A percentile compares a stretch with the other conserved stretches of the same genome.
Evolutionary conservation across 495 filamentous ascomycete genomes (phyloP).

Genomic region (Penicillium paradoxum): DNA sequence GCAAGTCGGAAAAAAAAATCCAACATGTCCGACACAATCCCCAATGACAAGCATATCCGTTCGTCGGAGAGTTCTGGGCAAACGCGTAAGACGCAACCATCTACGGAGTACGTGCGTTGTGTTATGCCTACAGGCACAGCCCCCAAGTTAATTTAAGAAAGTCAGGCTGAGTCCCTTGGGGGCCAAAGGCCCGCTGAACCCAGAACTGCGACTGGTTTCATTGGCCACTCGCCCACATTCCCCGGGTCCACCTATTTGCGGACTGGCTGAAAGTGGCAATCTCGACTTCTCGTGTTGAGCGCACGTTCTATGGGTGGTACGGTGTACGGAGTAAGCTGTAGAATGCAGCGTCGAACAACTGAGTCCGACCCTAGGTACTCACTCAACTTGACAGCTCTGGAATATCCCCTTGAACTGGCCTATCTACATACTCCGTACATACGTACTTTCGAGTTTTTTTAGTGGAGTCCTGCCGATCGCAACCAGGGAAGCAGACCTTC

Average conservation of each 20-base stretch:
- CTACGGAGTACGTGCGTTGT: no score
- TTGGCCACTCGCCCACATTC: neutral
- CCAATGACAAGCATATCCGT: no score
- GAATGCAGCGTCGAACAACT: no score
- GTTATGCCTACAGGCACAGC: neutral
- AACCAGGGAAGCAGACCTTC: neutral
- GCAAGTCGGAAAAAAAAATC: neutral
- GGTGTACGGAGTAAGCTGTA: no score
- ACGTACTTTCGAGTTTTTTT: neutral
- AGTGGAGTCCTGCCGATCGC: neutral
- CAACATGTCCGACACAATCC: no score
- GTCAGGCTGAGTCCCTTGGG: neutral
- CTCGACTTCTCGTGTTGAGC: neutral
- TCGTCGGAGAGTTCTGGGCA: neutral
- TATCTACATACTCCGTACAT: no score
- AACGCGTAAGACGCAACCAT: slow-evolving; percentile 2
- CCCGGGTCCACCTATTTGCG: neutral
- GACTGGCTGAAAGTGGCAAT: neutral
- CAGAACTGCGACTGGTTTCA: neutral
- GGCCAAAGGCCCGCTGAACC: neutral
- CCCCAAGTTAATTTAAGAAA: slow-evolving; percentile 1
- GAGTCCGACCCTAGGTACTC: no score
- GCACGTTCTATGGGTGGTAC: neutral
- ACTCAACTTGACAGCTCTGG: no score
- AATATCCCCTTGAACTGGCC: no score